phyloP scores from a whole-genome alignment of 805 yeast genomes.

The Lipomyces mesembrius region DNA sequence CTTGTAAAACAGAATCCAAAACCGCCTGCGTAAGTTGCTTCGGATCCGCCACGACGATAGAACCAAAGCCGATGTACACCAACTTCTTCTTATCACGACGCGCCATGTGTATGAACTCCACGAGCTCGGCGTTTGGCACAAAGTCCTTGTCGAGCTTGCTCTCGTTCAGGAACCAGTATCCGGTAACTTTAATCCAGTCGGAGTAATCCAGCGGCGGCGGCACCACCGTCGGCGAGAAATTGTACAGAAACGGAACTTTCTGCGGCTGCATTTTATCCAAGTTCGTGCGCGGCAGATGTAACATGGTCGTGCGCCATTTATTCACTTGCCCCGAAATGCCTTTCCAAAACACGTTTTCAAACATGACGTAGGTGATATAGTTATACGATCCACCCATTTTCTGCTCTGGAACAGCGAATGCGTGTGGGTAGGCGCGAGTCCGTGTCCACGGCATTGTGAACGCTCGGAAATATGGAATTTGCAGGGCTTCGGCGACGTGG shows the following conservation, averaged over 20 bases:
- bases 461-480: constrained; percentile 89
- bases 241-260: constrained; percentile 85
- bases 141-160: constrained; percentile 51
- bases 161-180: constrained; percentile 91
- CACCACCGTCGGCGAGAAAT: constrained; percentile 82
- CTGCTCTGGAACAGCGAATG: constrained; percentile 92
- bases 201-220: constrained; percentile 93
- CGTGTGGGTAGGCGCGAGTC: constrained; percentile 95
- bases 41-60: constrained; percentile 88
- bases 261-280: constrained; percentile 72
- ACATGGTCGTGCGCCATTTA: constrained; percentile 75
- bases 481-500: constrained; percentile 90
- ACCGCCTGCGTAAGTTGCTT: constrained; percentile 75
- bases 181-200: constrained; percentile 95
- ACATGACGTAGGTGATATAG: constrained; percentile 87
- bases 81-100: constrained; percentile 63
- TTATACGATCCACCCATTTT: constrained; percentile 92
- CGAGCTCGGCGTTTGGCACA: constrained; percentile 63
- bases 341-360: constrained; percentile 91
- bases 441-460: constrained; percentile 99
- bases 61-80: constrained; percentile 94
- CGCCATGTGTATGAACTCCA: constrained; percentile 67
- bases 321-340: constrained; percentile 88
- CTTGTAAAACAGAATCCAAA: constrained; percentile 73
- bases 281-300: constrained; percentile 70